Evolutionary conservation across 352 stramenopile genomes (phyloP), one percentile per base, ranked within the genome.

Genomic region (Saprolegnia parasitica): DNA sequence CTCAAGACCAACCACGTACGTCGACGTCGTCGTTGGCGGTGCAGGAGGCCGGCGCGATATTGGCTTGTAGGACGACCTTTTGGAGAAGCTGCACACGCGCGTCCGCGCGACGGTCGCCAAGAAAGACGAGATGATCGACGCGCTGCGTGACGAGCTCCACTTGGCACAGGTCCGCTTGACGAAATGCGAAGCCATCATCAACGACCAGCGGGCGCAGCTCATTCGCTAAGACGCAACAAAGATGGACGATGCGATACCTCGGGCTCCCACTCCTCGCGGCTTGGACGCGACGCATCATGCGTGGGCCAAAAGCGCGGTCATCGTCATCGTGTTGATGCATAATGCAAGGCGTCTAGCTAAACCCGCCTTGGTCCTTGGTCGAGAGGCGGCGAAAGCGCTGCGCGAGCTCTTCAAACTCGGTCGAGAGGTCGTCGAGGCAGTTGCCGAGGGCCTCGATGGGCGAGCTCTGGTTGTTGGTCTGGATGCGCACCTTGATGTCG

Each of bases 401-500:
- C 68, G 84, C 84, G 64, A 94, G 82, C 74, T 92, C 84, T 71
- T 94, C 84, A 67, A 94, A 94, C 75, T 94, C 86, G 70, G 83
- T 91, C 71, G 83, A 91, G 50, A 94, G 81, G 68, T 94, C 86
- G 72, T 94, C 86, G 40, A 92, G 81, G 68, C 81, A 91, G 72
- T 90, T 91, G 67, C 80, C 82, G 39, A 94, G 76, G 57, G 86
- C 84, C 68, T 94, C 81, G 39, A 94, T 84, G 29, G 86, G 86
- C 56, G 84, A 90, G 56, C 84, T 92, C 73, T 84, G 81, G 76
- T 95, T 83, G 65, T 90, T 90, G 23, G 88, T 96, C 77, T 93
- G 94, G 72, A 99, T 93, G 73, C 97, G 97, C 63, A 99, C 81
- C 58, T 89, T 87, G 68, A 98, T 97, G 73, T 97, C 95, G 76